Percentiles rank a stretch among this genome's conserved stretches.
Evolutionary conservation across 2,329 filamentous ascomycete genomes (phyloP).

Genomic region (Botryotinia convoluta): DNA sequence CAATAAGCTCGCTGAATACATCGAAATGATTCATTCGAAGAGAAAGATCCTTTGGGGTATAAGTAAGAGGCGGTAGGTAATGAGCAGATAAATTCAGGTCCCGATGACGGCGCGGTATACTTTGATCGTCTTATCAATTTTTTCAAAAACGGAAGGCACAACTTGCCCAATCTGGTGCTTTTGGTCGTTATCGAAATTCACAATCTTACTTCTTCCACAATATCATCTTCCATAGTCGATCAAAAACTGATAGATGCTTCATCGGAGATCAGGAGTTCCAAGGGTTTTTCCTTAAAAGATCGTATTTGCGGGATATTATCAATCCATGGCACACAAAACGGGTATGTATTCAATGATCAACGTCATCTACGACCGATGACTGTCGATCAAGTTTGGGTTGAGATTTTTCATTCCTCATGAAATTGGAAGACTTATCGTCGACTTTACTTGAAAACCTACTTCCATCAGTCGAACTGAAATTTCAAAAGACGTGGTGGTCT

Average conservation of each 20-base stretch:
- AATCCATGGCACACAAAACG: not conserved
- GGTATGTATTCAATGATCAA: not conserved
- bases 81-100: not conserved
- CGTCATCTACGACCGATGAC: not conserved
- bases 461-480: not conserved
- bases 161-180: not conserved
- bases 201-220: not conserved
- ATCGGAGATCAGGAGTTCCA: not conserved
- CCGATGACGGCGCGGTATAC: not conserved
- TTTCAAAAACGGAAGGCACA: not conserved
- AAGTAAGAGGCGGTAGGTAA: not conserved
- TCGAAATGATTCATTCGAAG: not conserved
- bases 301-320: not conserved
- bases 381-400: not conserved
- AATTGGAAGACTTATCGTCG: not conserved
- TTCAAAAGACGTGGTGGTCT: not conserved
- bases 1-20: not conserved
- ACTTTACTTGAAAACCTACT: no score
- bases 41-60: no score
- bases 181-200: not conserved
- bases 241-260: conserved; percentile 4
- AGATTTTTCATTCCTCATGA: not conserved
- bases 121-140: not conserved
- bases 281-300: not conserved
- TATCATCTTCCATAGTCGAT: not conserved